Evolutionary conservation across 371 early-diverging fungal species (phyloP).

Genomic region (Choanephora cucurbitarum): DNA sequence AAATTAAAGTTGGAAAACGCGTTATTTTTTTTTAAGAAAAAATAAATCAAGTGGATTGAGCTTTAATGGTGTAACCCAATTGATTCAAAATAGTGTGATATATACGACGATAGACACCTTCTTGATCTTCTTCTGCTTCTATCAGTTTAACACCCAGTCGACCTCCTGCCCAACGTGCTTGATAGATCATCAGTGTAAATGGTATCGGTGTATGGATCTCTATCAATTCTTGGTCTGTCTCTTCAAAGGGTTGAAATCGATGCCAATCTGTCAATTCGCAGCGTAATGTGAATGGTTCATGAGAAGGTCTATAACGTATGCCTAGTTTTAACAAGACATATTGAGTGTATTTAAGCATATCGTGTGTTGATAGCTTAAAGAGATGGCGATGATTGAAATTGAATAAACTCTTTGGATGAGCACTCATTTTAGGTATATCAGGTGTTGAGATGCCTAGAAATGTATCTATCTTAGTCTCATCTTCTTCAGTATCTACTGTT

Average conservation of each 20-base stretch:
- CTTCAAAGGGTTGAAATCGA: slow-evolving; percentile 2
- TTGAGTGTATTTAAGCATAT: slow-evolving; percentile 37
- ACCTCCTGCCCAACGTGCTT: slow-evolving; percentile 37
- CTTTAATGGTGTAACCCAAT: not conserved
- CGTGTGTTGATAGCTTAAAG: slow-evolving; percentile 28
- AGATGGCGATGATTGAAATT: slow-evolving; percentile 42
- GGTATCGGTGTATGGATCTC: not conserved
- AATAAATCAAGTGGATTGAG: not conserved
- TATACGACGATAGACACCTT: slow-evolving; percentile 8
- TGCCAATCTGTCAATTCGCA: slow-evolving; percentile 29
- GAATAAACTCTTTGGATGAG: slow-evolving; percentile 43
- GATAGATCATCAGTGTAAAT: slow-evolving; percentile 27
- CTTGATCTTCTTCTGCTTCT: slow-evolving; percentile 21
- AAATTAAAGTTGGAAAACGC: not conserved
- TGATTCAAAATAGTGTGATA: slow-evolving; percentile 27
- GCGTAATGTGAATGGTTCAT: slow-evolving; percentile 27
- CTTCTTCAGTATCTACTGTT: too few species aligned
- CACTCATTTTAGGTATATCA: slow-evolving; percentile 14
- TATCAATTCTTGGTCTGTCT: not conserved
- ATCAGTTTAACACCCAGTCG: slow-evolving; percentile 25
- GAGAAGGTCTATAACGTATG: slow-evolving; percentile 22
- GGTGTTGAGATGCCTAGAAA: slow-evolving; percentile 1
- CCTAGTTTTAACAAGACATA: slow-evolving; percentile 25
- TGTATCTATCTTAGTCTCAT: too few species aligned
- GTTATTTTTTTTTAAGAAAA: not conserved